Percentiles rank a stretch among this genome's conserved stretches.
These are phyloP conservation scores for Juglanconis oblonga DNA, from an alignment of 2,329 filamentous ascomycete genomes.

Conservation along the genomic window DNA sequence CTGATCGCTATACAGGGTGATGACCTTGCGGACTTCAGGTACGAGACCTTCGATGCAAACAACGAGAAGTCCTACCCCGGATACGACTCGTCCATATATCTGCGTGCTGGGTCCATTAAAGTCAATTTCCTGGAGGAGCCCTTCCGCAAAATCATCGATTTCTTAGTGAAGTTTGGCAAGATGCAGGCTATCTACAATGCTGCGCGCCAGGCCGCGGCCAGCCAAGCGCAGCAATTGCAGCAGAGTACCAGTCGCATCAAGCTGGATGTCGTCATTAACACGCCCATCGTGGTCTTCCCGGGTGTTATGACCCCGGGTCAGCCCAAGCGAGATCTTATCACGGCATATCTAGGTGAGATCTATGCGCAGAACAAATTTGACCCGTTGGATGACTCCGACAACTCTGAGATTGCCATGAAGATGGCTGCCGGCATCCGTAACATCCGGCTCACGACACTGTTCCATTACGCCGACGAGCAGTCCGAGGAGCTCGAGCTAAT, in stretches of 20 bases:
- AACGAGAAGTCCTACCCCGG: slow-evolving; percentile 76
- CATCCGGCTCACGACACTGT: slow-evolving; percentile 83
- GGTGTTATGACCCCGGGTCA: slow-evolving; percentile 68
- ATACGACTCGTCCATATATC: slow-evolving; percentile 86
- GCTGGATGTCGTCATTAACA: slow-evolving; percentile 90
- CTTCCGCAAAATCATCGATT: slow-evolving; percentile 96
- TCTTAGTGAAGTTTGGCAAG: slow-evolving; percentile 97
- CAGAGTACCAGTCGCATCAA: slow-evolving; percentile 87
- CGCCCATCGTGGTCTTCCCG: slow-evolving; percentile 94
- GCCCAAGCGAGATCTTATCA: slow-evolving; percentile 76
- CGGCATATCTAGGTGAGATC: slow-evolving; percentile 93
- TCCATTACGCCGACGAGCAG: slow-evolving; percentile 70
- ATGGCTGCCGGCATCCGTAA: slow-evolving; percentile 89
- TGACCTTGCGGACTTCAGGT: slow-evolving; percentile 93
- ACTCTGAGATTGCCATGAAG: slow-evolving; percentile 78
- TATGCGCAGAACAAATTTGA: slow-evolving; percentile 94
- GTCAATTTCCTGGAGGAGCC: slow-evolving; percentile 97
- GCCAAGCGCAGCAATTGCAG: slow-evolving; percentile 89
- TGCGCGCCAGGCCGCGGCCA: slow-evolving; percentile 88
- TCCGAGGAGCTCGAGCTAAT: slow-evolving; percentile 93
- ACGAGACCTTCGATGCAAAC: slow-evolving; percentile 85
- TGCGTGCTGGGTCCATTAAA: slow-evolving; percentile 92
- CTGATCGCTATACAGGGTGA: slow-evolving; percentile 94
- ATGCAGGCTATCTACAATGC: slow-evolving; percentile 99
- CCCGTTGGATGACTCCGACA: slow-evolving; percentile 73